Conservation (phyloP, 805 yeast genomes). For the Cyberlindnera euphorbiiphila region DNA sequence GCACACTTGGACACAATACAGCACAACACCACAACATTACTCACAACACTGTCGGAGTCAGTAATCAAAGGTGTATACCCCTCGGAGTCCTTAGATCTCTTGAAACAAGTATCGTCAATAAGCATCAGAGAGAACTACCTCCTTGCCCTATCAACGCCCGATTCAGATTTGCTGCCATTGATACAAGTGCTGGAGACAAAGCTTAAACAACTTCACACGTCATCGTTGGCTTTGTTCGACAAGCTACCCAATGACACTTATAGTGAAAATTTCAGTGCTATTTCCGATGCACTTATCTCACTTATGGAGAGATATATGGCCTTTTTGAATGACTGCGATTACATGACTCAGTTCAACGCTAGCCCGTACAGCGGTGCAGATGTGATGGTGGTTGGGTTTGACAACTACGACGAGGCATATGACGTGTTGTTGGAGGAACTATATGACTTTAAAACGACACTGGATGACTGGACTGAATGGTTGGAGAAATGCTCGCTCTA, state of each 20-base stretch:
- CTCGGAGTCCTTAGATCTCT: neutral
- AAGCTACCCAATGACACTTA: neutral
- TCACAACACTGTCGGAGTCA: neutral
- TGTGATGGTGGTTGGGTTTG: constrained; percentile 16
- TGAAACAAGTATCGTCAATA: neutral
- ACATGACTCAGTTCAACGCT: constrained; percentile 16
- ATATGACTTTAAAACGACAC: constrained; percentile 3
- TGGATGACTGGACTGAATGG: constrained; percentile 17
- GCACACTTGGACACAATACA: constrained; percentile 12
- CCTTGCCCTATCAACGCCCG: constrained; percentile 8
- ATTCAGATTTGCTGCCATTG: constrained; percentile 1
- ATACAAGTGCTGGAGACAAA: constrained; percentile 1
- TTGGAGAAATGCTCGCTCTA: constrained; percentile 2
- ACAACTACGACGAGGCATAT: constrained; percentile 16
- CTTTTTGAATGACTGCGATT: constrained; percentile 9
- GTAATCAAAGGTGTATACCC: neutral
- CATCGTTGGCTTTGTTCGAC: neutral
- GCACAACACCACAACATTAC: constrained; percentile 2
- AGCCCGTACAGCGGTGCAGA: constrained; percentile 15
- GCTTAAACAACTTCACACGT: constrained; percentile 3
- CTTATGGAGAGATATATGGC: neutral
- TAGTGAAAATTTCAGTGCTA: neutral
- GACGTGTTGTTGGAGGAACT: constrained; percentile 6
- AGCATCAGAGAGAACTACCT: constrained; percentile 10
- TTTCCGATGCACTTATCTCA: neutral